These are phyloP conservation scores for Clonostachys sp. DNA, from an alignment of 2,329 filamentous ascomycete species.

Conservation along the genomic window DNA sequence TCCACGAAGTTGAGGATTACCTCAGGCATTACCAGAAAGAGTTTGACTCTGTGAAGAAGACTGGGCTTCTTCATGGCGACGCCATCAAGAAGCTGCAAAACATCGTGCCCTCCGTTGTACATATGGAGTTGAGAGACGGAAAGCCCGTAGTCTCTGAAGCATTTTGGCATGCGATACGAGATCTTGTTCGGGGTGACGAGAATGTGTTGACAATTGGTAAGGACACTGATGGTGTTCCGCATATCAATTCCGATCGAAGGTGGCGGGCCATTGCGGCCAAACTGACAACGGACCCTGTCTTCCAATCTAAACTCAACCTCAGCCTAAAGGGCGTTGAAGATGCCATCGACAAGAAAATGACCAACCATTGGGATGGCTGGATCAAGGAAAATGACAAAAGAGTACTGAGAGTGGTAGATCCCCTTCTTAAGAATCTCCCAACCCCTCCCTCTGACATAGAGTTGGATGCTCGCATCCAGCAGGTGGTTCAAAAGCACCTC, in stretches of 20 bases:
- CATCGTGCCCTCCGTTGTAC: slow-evolving; percentile 51
- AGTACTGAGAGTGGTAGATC: slow-evolving; percentile 20
- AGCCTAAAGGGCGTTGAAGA: slow-evolving; percentile 14
- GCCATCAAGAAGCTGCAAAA: slow-evolving; percentile 37
- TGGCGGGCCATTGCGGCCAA: slow-evolving; percentile 36
- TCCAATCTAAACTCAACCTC: slow-evolving; percentile 16
- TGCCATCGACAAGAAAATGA: slow-evolving; percentile 22
- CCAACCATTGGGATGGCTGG: slow-evolving; percentile 46
- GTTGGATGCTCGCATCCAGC: slow-evolving; percentile 25
- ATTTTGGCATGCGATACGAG: slow-evolving; percentile 62
- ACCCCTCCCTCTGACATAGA: slow-evolving; percentile 22
- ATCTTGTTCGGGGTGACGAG: slow-evolving; percentile 44
- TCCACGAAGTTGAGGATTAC: slow-evolving; percentile 11
- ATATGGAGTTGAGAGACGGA: slow-evolving; percentile 48
- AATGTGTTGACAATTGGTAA: slow-evolving; percentile 41
- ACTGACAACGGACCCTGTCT: slow-evolving; percentile 19
- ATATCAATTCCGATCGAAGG: slow-evolving; percentile 36
- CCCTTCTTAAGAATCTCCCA: slow-evolving; percentile 25
- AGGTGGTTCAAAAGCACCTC: slow-evolving; percentile 29
- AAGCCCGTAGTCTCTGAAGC: slow-evolving; percentile 49
- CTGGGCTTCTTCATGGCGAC: slow-evolving; percentile 23
- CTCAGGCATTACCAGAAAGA: slow-evolving; percentile 18
- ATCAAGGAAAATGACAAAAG: slow-evolving; percentile 41
- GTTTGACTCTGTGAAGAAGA: slow-evolving; percentile 1
- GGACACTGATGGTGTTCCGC: slow-evolving; percentile 21